phyloP scores from a whole-genome alignment of 2,329 filamentous ascomycete species.

The Penicillium sp. region DNA sequence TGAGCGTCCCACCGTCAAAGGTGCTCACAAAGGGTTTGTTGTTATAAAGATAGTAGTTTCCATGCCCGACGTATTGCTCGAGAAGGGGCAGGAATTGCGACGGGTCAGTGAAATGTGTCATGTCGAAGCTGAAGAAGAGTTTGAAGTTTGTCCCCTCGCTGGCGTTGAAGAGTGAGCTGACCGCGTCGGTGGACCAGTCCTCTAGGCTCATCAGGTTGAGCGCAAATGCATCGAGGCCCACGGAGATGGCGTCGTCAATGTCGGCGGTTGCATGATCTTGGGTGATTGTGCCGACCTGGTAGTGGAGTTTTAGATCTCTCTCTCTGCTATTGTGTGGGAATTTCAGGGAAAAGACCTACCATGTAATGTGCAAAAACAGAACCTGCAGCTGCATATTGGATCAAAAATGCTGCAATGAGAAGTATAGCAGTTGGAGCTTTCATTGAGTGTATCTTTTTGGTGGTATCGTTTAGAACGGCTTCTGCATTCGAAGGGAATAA shows the following conservation, averaged over 20 bases:
- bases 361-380: conserved; percentile 16
- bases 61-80: conserved; percentile 18
- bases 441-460: not conserved
- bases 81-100: conserved; percentile 26
- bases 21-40: conserved; percentile 29
- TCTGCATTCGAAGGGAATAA: not conserved
- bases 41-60: conserved; percentile 28
- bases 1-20: conserved; percentile 26
- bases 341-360: conserved; percentile 1
- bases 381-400: conserved; percentile 3
- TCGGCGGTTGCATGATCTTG: conserved; percentile 17
- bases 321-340: not conserved
- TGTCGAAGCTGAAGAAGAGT: conserved; percentile 38
- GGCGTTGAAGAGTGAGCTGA: conserved; percentile 28
- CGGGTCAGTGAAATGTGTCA: conserved; percentile 23
- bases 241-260: conserved; percentile 20
- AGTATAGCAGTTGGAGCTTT: conserved; percentile 3
- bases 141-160: conserved; percentile 27
- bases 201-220: conserved; percentile 27
- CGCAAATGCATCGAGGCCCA: conserved; percentile 34
- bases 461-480: not conserved
- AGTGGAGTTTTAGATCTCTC: not conserved
- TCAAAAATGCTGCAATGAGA: not conserved
- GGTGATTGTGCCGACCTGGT: conserved; percentile 19
- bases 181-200: conserved; percentile 25